These are phyloP conservation scores for Fusarium metavorans DNA, from an alignment of 2,329 filamentous ascomycete genomes.

Conservation along the genomic window DNA sequence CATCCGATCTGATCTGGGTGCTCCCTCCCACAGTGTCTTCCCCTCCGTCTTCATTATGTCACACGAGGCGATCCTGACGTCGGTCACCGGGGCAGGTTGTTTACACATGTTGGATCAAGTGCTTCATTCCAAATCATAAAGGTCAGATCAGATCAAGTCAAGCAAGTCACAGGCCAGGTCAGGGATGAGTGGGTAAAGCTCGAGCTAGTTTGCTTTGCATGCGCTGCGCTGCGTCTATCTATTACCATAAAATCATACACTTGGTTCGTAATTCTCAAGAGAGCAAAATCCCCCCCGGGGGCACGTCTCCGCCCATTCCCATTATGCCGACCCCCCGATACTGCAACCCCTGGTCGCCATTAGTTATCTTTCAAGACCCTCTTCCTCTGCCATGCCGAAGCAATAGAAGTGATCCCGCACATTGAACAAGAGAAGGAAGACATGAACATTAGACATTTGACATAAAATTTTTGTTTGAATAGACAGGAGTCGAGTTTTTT, in stretches of 20 bases:
- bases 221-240: slow-evolving; percentile 26
- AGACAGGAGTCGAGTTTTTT: slow-evolving; percentile 44
- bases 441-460: slow-evolving; percentile 23
- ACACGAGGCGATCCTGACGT: slow-evolving; percentile 32
- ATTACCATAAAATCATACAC: slow-evolving; percentile 28
- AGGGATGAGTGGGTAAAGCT: slow-evolving; percentile 9
- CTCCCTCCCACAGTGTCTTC: slow-evolving; percentile 13
- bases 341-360: slow-evolving; percentile 17
- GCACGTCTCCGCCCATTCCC: slow-evolving; percentile 1
- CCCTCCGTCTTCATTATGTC: slow-evolving; percentile 13
- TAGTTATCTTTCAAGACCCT: slow-evolving; percentile 18
- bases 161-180: neutral
- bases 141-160: slow-evolving; percentile 3
- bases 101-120: slow-evolving; percentile 9
- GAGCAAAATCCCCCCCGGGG: neutral
- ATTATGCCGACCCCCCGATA: slow-evolving; percentile 4
- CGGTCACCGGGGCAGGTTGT: slow-evolving; percentile 12
- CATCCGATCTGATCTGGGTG: slow-evolving; percentile 13
- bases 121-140: slow-evolving; percentile 23
- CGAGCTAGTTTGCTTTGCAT: slow-evolving; percentile 20
- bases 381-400: neutral
- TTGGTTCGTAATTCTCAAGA: slow-evolving; percentile 28
- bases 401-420: slow-evolving; percentile 25
- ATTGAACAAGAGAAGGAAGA: slow-evolving; percentile 8
- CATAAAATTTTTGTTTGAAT: slow-evolving; percentile 29